phyloP scores from a whole-genome alignment of 2,329 filamentous ascomycete genomes.

The Fusarium siculi region DNA sequence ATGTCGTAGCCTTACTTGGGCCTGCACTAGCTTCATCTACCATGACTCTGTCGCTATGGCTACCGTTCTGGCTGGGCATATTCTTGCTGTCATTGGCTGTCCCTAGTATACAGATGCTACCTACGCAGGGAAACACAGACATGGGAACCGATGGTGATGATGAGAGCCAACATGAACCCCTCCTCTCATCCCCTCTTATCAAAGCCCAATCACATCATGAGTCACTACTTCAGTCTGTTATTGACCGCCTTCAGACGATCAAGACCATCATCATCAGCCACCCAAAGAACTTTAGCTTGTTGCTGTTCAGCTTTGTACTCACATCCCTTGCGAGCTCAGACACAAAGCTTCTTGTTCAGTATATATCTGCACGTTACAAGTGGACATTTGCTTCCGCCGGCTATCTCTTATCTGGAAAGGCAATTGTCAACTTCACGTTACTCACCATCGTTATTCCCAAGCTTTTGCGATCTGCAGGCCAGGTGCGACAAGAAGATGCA shows the following conservation, averaged over 20 bases:
- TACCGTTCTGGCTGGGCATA: constrained; percentile 52
- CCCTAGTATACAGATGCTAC: constrained; percentile 27
- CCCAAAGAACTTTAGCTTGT: constrained; percentile 54
- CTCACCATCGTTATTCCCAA: constrained; percentile 56
- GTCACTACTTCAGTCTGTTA: constrained; percentile 30
- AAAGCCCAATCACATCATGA: constrained; percentile 48
- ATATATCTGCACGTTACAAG: constrained; percentile 60
- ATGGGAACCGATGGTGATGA: not conserved
- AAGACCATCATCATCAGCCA: constrained; percentile 50
- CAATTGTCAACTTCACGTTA: constrained; percentile 59
- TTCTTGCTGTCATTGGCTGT: constrained; percentile 27
- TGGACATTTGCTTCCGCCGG: constrained; percentile 60
- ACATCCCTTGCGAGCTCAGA: constrained; percentile 62
- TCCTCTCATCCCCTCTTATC: constrained; percentile 53
- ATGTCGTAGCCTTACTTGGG: constrained; percentile 58
- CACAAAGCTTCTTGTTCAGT: constrained; percentile 61
- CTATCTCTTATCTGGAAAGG: constrained; percentile 60
- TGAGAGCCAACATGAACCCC: constrained; percentile 51
- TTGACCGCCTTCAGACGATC: constrained; percentile 43
- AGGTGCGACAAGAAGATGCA: not conserved
- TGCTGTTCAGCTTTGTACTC: constrained; percentile 58
- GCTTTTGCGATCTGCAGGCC: constrained; percentile 43
- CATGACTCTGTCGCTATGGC: constrained; percentile 56
- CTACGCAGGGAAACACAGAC: not conserved
- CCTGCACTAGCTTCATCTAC: constrained; percentile 58